Conservation (phyloP, 305 asterid genomes). For the Coffea humblotiana region DNA sequence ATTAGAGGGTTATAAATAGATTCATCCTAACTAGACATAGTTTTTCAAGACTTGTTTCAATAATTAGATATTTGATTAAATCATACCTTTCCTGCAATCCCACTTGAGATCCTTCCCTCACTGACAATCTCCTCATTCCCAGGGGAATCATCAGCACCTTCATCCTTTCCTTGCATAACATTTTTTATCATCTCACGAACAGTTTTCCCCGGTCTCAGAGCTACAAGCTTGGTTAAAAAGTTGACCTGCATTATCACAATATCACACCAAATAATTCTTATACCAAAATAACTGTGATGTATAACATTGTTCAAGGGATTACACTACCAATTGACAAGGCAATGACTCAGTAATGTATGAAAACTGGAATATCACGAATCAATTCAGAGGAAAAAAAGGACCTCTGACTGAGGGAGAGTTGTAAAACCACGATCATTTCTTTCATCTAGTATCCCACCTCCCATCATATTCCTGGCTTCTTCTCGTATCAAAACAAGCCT, state of each 20-base stretch:
- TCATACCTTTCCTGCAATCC: conserved; percentile 76
- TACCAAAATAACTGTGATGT: neutral
- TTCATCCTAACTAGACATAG: neutral
- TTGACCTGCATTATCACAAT: conserved; percentile 56
- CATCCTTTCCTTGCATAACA: conserved; percentile 86
- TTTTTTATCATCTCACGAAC: conserved; percentile 78
- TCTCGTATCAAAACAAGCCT: conserved; percentile 94
- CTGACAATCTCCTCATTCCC: conserved; percentile 32
- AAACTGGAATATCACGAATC: neutral
- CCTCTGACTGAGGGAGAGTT: conserved; percentile 93
- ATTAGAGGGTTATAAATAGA: conserved; percentile 32
- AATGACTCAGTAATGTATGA: neutral
- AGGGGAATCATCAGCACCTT: conserved; percentile 60
- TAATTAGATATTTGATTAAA: conserved; percentile 20
- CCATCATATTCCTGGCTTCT: conserved; percentile 98
- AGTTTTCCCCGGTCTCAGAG: conserved; percentile 75
- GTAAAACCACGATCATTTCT: conserved; percentile 87
- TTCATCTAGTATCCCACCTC: conserved; percentile 91
- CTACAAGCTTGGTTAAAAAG: conserved; percentile 79
- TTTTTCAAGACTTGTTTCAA: neutral
- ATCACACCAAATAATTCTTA: neutral
- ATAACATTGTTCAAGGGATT: neutral
- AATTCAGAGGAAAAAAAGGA: conserved; percentile 24
- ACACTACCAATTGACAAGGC: neutral
- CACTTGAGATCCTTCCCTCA: conserved; percentile 36